Evolutionary conservation across 352 stramenopile genomes (phyloP), one percentile per base, ranked within the genome.

Genomic region (Phytopythium helicoides): DNA sequence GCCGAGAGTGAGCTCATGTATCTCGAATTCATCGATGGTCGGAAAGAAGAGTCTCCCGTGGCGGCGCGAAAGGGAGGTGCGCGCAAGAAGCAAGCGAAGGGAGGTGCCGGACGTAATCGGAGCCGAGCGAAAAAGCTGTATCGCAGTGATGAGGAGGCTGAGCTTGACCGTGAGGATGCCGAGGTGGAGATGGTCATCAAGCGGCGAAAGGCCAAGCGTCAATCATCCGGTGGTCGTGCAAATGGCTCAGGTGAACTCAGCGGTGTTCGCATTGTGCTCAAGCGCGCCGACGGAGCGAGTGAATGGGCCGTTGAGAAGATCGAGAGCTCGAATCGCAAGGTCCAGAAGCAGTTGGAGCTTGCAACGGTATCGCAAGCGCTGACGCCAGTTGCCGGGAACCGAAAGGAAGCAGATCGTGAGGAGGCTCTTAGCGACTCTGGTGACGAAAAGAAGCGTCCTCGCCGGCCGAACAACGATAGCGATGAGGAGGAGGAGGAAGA

Each of bases 1-100:
- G 65, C 77, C 0, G 86, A 92, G 23, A 90, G 82, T 39, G 73
- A 92, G 46, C 55, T 94, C 33, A 95, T 95, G 86, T 95, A 93
- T 56, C 64, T 90, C 12, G 81, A 89, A 37, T 92, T 95, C 33
- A 47, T 95, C 28, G 86, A 95, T 51, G 86, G 84, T 7, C 69
- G 58, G 19, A 91, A 90, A 34, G 58, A 87, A 31, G 52, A 67
- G 2, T 26, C 67, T 3, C 55, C 56, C 14, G 81, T 71, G 41
- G 58, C 52, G n/a, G 63, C 73, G 54, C 81, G 82, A 45, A 42
- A 56, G 36, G 59, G 48, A 7, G 34, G 55, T 14, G 40, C 46
- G 18, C 64, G 66, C 6, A 69, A 73, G 28, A 73, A 76, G 19
- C 62, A 69, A 38, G 52, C 62, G 14, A 89, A 89, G 39, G 39